Base-by-base conservation (phyloP, 108 stramenopile species). In the Mediolabrus comicus region DNA sequence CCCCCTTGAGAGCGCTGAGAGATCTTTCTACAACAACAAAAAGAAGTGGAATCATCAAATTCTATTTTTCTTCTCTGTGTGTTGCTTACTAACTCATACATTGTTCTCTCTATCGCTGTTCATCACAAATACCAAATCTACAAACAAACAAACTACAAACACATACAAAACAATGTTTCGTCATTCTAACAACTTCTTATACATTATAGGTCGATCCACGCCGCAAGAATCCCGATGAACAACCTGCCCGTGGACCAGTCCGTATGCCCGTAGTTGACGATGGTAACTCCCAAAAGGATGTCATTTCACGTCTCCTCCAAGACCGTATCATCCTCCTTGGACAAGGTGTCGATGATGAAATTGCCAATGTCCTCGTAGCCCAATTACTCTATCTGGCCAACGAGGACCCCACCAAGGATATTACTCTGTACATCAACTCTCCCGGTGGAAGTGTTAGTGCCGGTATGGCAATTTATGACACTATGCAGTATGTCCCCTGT, bases 401-500 rank as follows among this genome's bases (percentile, higher is more conserved):
- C 59, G 91, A 95, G 69, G 97, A 97, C 71, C 94, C 95, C 9
- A 82, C 86, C 53, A 87, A 87, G 70, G 97, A 97, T 54, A 96
- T 97, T 74, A 96, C 95, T 13, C 79, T 97, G 24, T 97, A 96
- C 85, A 97, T 97, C 86, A 97, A 97, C 79, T 84, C 82, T 29
- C 97, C 97, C 12, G 95, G 97, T 6, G 97, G 94, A n/a, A 77
- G 82, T 27, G 94, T 96, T n/a, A 81, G 77, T 31, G 92, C 94
- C 14, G 97, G 95, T 43, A 84, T 97, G 90, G 97, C 97, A 13
- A 97, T 97, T 74, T 97, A 94, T 70, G 97, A 97, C 72, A 94
- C 97, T 29, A 96, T 96, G 94, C 93, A 97, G 77, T 97, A 90
- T 73, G 87, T 97, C 60, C 97, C 97, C 38, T 97, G 97, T 66